Evolutionary conservation across 164 flowering plant genomes (phyloP), one percentile per base, ranked within the genome.

Genomic region (Tinospora cordifolia): DNA sequence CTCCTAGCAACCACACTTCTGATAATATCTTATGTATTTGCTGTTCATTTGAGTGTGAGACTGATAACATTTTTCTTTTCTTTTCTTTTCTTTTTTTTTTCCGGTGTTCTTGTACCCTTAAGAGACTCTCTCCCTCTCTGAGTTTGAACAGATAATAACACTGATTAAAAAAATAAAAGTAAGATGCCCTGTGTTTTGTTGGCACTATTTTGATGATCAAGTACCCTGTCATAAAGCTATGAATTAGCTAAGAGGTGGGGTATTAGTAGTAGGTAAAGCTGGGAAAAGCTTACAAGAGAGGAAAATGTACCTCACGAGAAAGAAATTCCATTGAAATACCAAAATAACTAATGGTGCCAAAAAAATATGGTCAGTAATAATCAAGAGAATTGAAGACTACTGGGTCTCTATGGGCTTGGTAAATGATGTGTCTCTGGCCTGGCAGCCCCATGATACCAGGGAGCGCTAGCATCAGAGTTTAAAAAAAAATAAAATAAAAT

Each of bases 171-270:
- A n/a, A 51, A n/a, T n/a, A n/a, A n/a, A 54, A 54, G 60, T 22
- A 54, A 54, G 60, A 54, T 54, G 60, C 60, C 60, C 24, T 54
- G 8, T 54, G 60, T 54, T 54, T 54, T 54, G 25, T 54, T 54
- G 4, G 60, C n/a, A 25, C 24, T 17, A 21, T 54, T 19, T 54
- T 54, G 21, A 54, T 54, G 21, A 54, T 54, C 60, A 54, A 19
- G 60, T 54, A n/a, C 24, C n/a, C 60, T 54, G 60, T 17, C 60
- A 54, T 9, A 54, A 54, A 54, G 24, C 60, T 19, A n/a, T 54
- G 60, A 54, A 54, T n/a, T 54, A 54, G 60, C 36, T 30, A 30
- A 30, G 36, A 54, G 24, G 60, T 54, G 60, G 60, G 25, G 60
- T 54, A 54, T 54, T 54, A 21, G 60, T 21, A 19, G 10, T 21